These are phyloP conservation scores for Penicillium bovifimosum DNA, from an alignment of 495 filamentous ascomycete species.

Conservation along the genomic window DNA sequence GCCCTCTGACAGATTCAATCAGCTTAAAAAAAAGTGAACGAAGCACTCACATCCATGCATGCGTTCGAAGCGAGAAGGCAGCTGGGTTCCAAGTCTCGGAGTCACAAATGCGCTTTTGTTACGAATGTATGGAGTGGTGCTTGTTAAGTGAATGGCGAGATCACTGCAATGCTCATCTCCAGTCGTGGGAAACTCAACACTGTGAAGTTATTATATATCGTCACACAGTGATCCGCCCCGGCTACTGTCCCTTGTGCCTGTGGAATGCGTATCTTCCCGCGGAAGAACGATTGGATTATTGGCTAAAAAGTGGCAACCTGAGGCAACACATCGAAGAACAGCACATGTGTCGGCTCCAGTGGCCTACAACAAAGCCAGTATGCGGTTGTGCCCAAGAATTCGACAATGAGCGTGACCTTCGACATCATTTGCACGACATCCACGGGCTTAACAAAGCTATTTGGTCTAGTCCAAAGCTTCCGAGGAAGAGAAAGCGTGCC, in stretches of 20 bases:
- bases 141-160: constrained; percentile 3
- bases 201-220: constrained; percentile 9
- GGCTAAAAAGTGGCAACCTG: constrained; percentile 4
- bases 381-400: neutral
- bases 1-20: neutral
- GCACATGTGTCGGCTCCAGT: neutral
- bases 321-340: constrained; percentile 6
- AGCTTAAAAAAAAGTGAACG: constrained; percentile 5
- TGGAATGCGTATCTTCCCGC: neutral
- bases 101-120: constrained; percentile 5
- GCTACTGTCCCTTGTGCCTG: constrained; percentile 8
- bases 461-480: neutral
- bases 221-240: constrained; percentile 2
- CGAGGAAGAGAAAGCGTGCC: neutral
- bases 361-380: neutral
- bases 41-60: constrained; percentile 10
- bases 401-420: neutral
- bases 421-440: neutral
- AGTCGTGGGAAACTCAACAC: constrained; percentile 1
- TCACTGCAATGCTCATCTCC: constrained; percentile 1
- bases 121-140: constrained; percentile 8
- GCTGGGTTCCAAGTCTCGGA: constrained; percentile 2
- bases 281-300: constrained; percentile 1
- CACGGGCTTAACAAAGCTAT: neutral
- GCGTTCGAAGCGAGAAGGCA: neutral